phyloP scores from a whole-genome alignment of 2,329 filamentous ascomycete species.

The Penicillium crustosum region DNA sequence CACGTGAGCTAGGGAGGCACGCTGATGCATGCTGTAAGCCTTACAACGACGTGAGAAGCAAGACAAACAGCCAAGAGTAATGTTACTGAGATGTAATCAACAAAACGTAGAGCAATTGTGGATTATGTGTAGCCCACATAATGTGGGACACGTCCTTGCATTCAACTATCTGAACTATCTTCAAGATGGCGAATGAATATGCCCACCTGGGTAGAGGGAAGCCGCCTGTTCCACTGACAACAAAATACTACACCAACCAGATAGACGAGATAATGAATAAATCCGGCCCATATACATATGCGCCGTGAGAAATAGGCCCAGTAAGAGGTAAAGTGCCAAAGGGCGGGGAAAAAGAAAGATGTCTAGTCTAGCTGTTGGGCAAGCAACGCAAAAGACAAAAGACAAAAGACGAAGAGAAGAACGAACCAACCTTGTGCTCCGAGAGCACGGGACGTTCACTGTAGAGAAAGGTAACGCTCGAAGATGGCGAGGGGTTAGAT shows the following conservation, averaged over 20 bases:
- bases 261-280: conserved; percentile 9
- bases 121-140: conserved; percentile 10
- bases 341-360: conserved; percentile 1
- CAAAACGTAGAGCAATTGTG: background rate
- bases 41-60: no score
- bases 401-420: conserved; percentile 15
- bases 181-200: conserved; percentile 12
- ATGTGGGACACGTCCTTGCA: conserved; percentile 8
- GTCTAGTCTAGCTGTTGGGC: conserved; percentile 13
- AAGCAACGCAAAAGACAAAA: conserved; percentile 20
- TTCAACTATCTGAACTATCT: conserved; percentile 21
- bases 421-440: conserved; percentile 40
- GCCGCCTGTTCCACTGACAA: conserved; percentile 4
- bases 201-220: conserved; percentile 4
- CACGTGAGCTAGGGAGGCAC: no score
- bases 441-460: conserved; percentile 22
- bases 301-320: conserved; percentile 3
- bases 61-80: background rate
- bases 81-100: background rate
- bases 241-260: conserved; percentile 14
- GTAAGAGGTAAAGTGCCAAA: conserved; percentile 9
- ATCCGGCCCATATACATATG: conserved; percentile 9
- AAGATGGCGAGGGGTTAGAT: conserved; percentile 7
- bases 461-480: conserved; percentile 17
- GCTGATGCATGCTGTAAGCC: no score